Conservation (phyloP, 495 filamentous ascomycete species). For the Aspergillus heteromorphus region DNA sequence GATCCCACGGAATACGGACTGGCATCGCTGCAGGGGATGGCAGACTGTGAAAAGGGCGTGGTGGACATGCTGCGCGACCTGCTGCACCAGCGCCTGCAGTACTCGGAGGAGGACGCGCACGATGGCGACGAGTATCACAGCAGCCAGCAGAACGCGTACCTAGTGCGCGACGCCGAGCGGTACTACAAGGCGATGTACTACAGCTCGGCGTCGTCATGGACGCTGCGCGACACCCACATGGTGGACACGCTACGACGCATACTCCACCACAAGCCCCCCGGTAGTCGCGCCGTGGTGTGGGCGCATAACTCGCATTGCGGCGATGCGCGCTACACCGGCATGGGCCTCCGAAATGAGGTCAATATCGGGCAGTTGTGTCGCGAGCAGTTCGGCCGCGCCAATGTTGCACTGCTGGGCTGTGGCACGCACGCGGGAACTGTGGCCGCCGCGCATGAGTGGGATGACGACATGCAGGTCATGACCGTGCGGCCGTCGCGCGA, state of each 20-base stretch:
- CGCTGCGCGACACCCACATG: constrained; percentile 55
- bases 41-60: constrained; percentile 45
- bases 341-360: constrained; percentile 47
- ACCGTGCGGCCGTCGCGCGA: constrained; percentile 33
- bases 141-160: constrained; percentile 50
- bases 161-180: constrained; percentile 51
- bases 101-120: constrained; percentile 16
- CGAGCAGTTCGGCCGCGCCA: constrained; percentile 40
- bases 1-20: constrained; percentile 50
- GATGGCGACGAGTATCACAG: constrained; percentile 51
- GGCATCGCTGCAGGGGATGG: constrained; percentile 38
- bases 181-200: constrained; percentile 59
- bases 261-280: constrained; percentile 34
- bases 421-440: constrained; percentile 52
- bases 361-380: constrained; percentile 55
- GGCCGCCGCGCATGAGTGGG: constrained; percentile 52
- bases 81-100: constrained; percentile 41
- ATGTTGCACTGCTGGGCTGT: constrained; percentile 49
- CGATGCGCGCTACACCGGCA: constrained; percentile 53
- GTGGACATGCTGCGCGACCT: constrained; percentile 43
- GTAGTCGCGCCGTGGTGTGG: constrained; percentile 52
- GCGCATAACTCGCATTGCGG: constrained; percentile 58
- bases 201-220: constrained; percentile 51
- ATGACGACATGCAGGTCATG: constrained; percentile 53
- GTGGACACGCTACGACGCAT: constrained; percentile 48